Conservation (phyloP, 2,329 filamentous ascomycete species). For the Fusarium nematophilum region DNA sequence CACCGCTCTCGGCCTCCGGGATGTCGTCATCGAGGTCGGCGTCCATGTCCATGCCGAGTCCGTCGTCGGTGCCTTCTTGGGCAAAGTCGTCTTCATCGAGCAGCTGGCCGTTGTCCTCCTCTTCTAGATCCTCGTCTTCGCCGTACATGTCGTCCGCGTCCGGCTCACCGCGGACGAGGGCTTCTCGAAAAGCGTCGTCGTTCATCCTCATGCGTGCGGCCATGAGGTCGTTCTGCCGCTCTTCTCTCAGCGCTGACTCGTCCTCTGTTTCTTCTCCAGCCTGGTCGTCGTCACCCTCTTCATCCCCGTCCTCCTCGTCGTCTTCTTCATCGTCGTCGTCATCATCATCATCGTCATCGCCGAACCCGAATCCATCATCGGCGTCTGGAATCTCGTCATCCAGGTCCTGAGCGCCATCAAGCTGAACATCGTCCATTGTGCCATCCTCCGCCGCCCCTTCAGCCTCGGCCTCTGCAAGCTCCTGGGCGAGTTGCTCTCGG, state of each 20-base stretch:
- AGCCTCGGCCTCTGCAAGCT: constrained; percentile 76
- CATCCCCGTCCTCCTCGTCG: constrained; percentile 53
- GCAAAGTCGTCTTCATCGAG: constrained; percentile 72
- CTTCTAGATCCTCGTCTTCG: constrained; percentile 64
- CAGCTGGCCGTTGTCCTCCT: constrained; percentile 67
- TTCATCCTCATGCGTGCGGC: constrained; percentile 64
- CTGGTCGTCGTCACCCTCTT: constrained; percentile 50
- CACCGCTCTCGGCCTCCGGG: constrained; percentile 71
- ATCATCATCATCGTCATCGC: constrained; percentile 55
- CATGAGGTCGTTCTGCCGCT: constrained; percentile 62
- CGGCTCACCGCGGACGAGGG: constrained; percentile 63
- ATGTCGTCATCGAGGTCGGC: constrained; percentile 79
- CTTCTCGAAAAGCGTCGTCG: constrained; percentile 72
- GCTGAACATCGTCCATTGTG: constrained; percentile 67
- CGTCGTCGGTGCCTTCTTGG: constrained; percentile 46
- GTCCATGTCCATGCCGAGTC: constrained; percentile 63
- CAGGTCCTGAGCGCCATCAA: constrained; percentile 69
- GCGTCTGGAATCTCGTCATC: constrained; percentile 81
- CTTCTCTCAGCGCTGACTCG: constrained; percentile 54
- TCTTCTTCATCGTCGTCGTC: constrained; percentile 58
- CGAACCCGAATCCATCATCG: constrained; percentile 65
- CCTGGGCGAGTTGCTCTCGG: constrained; percentile 76
- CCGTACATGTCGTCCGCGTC: constrained; percentile 63
- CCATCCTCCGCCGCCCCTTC: constrained; percentile 54
- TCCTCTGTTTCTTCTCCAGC: constrained; percentile 50